These are phyloP conservation scores for Pichia cactophila DNA, from an alignment of 1,139 yeast species.

Conservation along the genomic window DNA sequence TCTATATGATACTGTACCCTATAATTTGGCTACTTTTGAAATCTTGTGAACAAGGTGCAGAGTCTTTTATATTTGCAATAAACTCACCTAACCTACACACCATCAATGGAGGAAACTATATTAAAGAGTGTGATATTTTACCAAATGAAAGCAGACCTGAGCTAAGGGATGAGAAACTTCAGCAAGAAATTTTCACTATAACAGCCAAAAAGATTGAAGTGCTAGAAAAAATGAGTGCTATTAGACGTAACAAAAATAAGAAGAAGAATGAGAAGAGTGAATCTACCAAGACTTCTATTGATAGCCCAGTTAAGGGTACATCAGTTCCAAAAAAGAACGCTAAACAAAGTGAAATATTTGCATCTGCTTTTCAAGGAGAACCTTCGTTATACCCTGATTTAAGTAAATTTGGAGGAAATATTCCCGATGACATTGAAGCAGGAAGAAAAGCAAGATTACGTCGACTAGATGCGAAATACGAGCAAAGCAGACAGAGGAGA, in stretches of 20 bases:
- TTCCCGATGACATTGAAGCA: slow-evolving; percentile 5
- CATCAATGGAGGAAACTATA: slow-evolving; percentile 56
- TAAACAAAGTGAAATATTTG: slow-evolving; percentile 17
- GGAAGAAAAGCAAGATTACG: slow-evolving; percentile 15
- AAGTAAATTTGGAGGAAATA: slow-evolving; percentile 1
- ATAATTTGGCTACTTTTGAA: slow-evolving; percentile 75
- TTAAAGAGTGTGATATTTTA: slow-evolving; percentile 64
- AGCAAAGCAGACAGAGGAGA: slow-evolving; percentile 3
- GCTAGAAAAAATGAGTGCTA: slow-evolving; percentile 66
- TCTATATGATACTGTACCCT: slow-evolving; percentile 67
- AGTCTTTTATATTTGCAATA: slow-evolving; percentile 62
- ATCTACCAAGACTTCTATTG: background rate
- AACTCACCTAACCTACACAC: slow-evolving; percentile 62
- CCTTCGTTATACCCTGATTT: slow-evolving; percentile 14
- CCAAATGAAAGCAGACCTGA: slow-evolving; percentile 52
- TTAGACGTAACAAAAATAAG: slow-evolving; percentile 42
- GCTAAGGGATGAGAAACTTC: slow-evolving; percentile 52
- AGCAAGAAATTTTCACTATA: slow-evolving; percentile 50
- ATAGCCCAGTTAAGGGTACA: too few relatives aligned
- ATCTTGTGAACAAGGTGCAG: slow-evolving; percentile 71
- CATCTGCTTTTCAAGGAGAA: slow-evolving; percentile 18
- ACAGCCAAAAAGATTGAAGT: slow-evolving; percentile 51
- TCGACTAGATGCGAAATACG: slow-evolving; percentile 22
- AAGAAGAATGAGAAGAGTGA: background rate
- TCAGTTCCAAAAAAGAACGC: background rate